Base-by-base conservation (phyloP, 257 asterid species). In the Petunia axillaris region DNA sequence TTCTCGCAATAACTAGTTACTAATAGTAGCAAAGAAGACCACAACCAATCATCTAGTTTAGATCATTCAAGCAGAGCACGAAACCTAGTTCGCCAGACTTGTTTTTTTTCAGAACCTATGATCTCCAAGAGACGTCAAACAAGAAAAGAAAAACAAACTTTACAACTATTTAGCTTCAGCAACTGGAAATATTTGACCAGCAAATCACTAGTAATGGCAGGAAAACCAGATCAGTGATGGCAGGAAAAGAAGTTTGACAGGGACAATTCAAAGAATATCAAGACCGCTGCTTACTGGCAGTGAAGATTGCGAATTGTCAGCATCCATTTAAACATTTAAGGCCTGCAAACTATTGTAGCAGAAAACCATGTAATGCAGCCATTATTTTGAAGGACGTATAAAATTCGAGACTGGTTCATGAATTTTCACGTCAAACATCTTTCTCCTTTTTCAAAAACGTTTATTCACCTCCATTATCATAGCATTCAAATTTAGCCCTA, bases 51-150 rank as follows among this genome's bases (percentile, higher is more conserved):
- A 68, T 44, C 57, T 68, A 68, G 43, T 46, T 60, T 68, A 44
- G 76, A 68, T 55, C 60, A 48, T 10, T 71, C 60, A 71, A 71
- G 60, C 25, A 46, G 14, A 16, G 25, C 10, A 25, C 9, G 77
- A 25, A 70, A 71, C 43, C 43, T 70, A 70, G 35, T 2, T 71
- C 10, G 25, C 48, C 58, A 60, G 53, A 75, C 81, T 35, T 40
- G 81, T 77, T 76, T 25, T 25, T 68, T 38, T 10, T 14, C 77
- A 48, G 43, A 10, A 71, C 6, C 77, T 5, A 37, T 82, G 68
- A 79, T 25, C 65, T 65, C 76, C 39, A 38, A 74, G 76, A 64
- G 65, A 11, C 76, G 67, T 63, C 78, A 43, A 81, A 15, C n/a
- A 67, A 59, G 13, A 59, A 25, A 59, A 2, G 5, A 16, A 59